Base-by-base conservation (phyloP, 2,329 filamentous ascomycete species). In the Zarea fungicola region DNA sequence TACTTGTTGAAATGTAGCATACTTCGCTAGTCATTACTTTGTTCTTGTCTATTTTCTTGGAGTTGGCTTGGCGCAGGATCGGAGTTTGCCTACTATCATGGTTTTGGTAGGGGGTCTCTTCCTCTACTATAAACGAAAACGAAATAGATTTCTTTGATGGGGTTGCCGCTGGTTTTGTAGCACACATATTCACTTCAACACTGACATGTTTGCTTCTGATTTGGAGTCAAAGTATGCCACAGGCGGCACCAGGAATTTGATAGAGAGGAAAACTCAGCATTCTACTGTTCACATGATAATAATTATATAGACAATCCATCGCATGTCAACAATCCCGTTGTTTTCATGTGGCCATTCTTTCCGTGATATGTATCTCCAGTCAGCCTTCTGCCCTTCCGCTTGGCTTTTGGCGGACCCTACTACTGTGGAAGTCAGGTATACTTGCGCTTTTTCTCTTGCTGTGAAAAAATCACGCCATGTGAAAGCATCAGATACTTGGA, bases 401-500 rank as follows among this genome's bases (percentile, higher is more conserved):
- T 42, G 22, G 7, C 16, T 26, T 3, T 16, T 16, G 16, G 31
- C 7, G 14, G 16, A 26, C 13, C 11, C 25, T 6, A 18, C 16
- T 23, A 42, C 13, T 18, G 21, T 13, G 18, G n/a, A n/a, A 49
- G 23, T 28, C 13, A 6, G 21, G 16, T 36, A 16, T 13, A 5
- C 23, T 42, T 47, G 31, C 52, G 50, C 45, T 61, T 59, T 41
- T 54, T 59, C 52, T 59, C 65, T 48, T 69, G 61, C 52, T 68
- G 59, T 8, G 62, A 62, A 52, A 69, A 75, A 4, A 64, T 53
- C 6, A 71, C 60, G 1, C 72, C 71, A 50, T 76, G 72, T 2
- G 70, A 73, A 5, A 76, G 53, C 3, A 72, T 51, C 4, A 75
- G 55, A 53, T 74, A 75, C 50, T 75, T 75, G 42, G 64, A 62